Percentiles rank a stretch among this genome's conserved stretches.
These are phyloP conservation scores for Cymodocea nodosa DNA, from an alignment of 116 monocot species.

Conservation along the genomic window DNA sequence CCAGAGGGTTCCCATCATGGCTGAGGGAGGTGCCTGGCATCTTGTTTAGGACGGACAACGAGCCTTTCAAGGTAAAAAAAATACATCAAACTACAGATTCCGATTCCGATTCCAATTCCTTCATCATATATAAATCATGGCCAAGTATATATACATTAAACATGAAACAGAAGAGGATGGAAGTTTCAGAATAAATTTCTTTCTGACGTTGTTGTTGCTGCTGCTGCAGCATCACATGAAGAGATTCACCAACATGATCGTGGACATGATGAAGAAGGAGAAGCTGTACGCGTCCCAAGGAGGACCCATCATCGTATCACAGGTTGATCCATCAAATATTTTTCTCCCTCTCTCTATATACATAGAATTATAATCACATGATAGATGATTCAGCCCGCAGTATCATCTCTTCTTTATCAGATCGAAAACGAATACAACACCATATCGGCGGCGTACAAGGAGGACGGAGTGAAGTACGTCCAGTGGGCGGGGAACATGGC, in stretches of 20 bases:
- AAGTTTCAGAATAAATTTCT: too few relatives aligned
- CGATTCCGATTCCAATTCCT: too few relatives aligned
- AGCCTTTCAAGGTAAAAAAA: conserved; percentile 91
- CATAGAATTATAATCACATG: background rate
- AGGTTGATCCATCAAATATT: conserved; percentile 24
- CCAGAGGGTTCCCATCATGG: conserved; percentile 86
- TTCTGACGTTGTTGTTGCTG: too few relatives aligned
- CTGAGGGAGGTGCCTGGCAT: conserved; percentile 62
- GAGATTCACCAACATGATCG: conserved; percentile 48
- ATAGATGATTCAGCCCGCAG: background rate
- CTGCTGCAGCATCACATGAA: conserved; percentile 35
- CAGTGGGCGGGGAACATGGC: conserved; percentile 78
- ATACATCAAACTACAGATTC: too few relatives aligned
- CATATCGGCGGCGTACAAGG: conserved; percentile 50
- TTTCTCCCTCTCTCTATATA: background rate
- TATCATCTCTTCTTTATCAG: conserved; percentile 17
- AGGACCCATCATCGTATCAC: conserved; percentile 84
- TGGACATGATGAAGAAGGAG: conserved; percentile 67
- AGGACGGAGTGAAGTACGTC: conserved; percentile 52
- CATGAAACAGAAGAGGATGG: too few relatives aligned
- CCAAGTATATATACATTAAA: too few relatives aligned
- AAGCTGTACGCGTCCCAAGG: conserved; percentile 70
- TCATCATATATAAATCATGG: too few relatives aligned
- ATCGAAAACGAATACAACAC: conserved; percentile 82
- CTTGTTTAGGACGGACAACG: conserved; percentile 60